These are phyloP conservation scores for Botrytis galanthina DNA, from an alignment of 2,329 filamentous ascomycete genomes.

Conservation along the genomic window DNA sequence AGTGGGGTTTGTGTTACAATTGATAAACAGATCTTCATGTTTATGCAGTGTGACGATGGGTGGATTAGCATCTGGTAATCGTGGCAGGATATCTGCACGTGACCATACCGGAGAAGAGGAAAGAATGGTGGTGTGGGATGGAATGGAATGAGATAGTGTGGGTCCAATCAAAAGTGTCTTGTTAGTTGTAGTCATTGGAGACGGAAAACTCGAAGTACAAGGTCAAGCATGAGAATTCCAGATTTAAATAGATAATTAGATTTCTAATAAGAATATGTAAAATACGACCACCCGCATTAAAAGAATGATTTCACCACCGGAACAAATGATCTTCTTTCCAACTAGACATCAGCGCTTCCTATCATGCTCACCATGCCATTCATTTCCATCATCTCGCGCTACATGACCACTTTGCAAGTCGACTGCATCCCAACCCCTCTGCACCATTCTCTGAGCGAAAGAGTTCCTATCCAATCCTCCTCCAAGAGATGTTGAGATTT, in stretches of 20 bases:
- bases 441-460: background rate
- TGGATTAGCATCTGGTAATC: background rate
- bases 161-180: background rate
- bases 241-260: no score
- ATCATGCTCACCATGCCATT: background rate
- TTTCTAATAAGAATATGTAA: background rate
- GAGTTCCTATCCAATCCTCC: background rate
- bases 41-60: background rate
- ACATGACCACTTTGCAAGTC: background rate
- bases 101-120: background rate
- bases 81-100: background rate
- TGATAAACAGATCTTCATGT: background rate
- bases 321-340: background rate
- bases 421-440: background rate
- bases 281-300: background rate
- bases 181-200: background rate
- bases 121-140: background rate
- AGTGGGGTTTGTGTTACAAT: background rate
- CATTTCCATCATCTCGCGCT: background rate
- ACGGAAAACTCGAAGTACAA: background rate
- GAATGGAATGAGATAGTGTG: background rate
- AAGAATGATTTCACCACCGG: background rate
- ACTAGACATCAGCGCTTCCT: background rate
- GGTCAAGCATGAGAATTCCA: no score
- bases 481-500: background rate